phyloP scores from a whole-genome alignment of 2,329 filamentous ascomycete species.

The Sclerotinia nivalis region DNA sequence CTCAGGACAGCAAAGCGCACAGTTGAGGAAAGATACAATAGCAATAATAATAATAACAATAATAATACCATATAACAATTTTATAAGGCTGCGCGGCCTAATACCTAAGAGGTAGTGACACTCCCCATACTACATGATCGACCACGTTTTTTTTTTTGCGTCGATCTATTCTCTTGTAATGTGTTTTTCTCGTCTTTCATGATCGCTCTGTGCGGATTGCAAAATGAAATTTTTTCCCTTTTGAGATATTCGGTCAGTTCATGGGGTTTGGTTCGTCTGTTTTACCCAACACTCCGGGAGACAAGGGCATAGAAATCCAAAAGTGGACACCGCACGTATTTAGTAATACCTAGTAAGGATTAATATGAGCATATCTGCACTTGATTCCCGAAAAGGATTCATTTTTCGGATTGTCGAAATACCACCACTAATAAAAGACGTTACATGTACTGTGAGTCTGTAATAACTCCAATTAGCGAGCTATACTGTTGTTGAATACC shows the following conservation, averaged over 20 bases:
- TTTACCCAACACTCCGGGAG: constrained; percentile 13
- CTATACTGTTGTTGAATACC: neutral
- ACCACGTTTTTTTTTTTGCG: neutral
- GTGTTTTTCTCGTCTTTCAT: neutral
- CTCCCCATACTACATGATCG: neutral
- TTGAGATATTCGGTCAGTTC: neutral
- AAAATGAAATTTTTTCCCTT: no score
- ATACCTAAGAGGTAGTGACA: neutral
- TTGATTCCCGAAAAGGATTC: constrained; percentile 15
- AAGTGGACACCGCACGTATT: constrained; percentile 22
- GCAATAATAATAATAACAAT: neutral
- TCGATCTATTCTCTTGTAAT: neutral
- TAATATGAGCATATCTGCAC: constrained; percentile 11
- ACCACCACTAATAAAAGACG: constrained; percentile 8
- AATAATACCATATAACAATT: neutral
- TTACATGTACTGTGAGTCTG: neutral
- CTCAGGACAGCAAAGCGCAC: neutral
- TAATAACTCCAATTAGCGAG: neutral
- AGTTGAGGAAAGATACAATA: neutral
- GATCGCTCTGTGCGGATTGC: no score
- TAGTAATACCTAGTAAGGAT: constrained; percentile 1
- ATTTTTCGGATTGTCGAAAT: constrained; percentile 14
- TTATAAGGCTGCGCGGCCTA: neutral
- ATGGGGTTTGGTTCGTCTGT: constrained; percentile 7
- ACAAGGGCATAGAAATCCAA: constrained; percentile 15